These are phyloP conservation scores for Geotrichum australiense DNA, from an alignment of 1,139 yeast species.

Conservation along the genomic window DNA sequence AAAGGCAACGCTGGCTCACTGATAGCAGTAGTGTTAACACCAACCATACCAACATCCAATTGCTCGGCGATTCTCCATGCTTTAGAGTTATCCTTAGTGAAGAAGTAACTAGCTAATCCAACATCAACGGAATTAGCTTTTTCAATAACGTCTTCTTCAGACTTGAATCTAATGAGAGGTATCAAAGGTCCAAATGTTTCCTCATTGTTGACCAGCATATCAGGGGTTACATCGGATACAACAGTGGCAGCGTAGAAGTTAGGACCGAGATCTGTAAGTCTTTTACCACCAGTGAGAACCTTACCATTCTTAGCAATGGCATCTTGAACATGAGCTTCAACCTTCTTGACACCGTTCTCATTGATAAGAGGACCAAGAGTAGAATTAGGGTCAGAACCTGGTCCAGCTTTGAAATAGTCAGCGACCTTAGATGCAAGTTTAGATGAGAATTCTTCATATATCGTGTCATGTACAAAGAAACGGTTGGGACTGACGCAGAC, in stretches of 20 bases:
- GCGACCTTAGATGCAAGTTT: conserved; percentile 47
- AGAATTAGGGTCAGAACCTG: conserved; percentile 56
- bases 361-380: conserved; percentile 86
- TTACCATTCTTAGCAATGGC: conserved; percentile 69
- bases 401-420: conserved; percentile 54
- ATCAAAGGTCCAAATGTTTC: conserved; percentile 93
- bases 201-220: conserved; percentile 57
- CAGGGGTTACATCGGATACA: conserved; percentile 54
- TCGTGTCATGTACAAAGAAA: conserved; percentile 53
- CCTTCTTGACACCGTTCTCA: conserved; percentile 57
- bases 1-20: conserved; percentile 70
- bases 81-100: conserved; percentile 55
- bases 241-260: conserved; percentile 75
- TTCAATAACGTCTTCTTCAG: conserved; percentile 61
- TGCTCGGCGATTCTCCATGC: conserved; percentile 63
- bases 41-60: conserved; percentile 75
- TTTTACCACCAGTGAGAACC: conserved; percentile 58
- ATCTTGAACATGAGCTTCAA: conserved; percentile 63
- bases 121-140: conserved; percentile 63
- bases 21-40: conserved; percentile 66
- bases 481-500: conserved; percentile 82
- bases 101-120: conserved; percentile 78
- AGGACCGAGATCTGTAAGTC: conserved; percentile 59
- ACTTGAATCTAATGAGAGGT: conserved; percentile 53
- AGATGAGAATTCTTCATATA: conserved; percentile 54